phyloP scores from a whole-genome alignment of 345 rosid species.

The Lumnitzera littorea region DNA sequence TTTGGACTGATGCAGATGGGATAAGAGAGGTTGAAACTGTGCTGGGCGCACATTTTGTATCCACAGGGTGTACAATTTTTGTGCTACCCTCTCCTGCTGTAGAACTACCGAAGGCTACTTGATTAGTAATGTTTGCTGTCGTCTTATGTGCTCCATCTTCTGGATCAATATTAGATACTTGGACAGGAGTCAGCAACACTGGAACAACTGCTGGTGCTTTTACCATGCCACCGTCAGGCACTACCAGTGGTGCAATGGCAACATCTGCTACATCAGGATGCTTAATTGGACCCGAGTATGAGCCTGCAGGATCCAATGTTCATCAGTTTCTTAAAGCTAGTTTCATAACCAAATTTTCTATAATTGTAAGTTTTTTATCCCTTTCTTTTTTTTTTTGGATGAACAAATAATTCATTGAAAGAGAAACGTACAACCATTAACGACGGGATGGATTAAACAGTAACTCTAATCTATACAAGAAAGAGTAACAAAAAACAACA shows the following conservation, averaged over 20 bases:
- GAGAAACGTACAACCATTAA: no score
- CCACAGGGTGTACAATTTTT: conserved; percentile 6
- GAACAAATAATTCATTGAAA: no score
- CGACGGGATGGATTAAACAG: no score
- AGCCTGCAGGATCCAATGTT: conserved; percentile 6
- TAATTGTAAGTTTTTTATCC: not conserved
- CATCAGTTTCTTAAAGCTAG: not conserved
- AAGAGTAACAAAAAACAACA: no score
- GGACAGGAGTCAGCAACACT: not conserved
- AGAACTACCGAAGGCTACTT: conserved; percentile 1
- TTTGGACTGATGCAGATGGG: conserved; percentile 15
- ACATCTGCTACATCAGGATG: conserved; percentile 1
- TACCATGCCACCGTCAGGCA: not conserved
- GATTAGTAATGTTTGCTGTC: not conserved
- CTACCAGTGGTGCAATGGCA: not conserved
- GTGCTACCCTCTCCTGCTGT: conserved; percentile 10
- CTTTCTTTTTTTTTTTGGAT: no score
- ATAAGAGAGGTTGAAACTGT: conserved; percentile 5
- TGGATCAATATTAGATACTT: no score
- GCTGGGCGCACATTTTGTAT: not conserved
- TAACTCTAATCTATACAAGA: no score
- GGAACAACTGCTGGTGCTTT: not conserved
- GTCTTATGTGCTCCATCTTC: conserved; percentile 5
- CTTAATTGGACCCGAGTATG: conserved; percentile 3
- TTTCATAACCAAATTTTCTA: not conserved